Evolutionary conservation across 2,329 filamentous ascomycete species (phyloP), one percentile per base, ranked within the genome.

Genomic region (Calonectria pseudoreteaudii): DNA sequence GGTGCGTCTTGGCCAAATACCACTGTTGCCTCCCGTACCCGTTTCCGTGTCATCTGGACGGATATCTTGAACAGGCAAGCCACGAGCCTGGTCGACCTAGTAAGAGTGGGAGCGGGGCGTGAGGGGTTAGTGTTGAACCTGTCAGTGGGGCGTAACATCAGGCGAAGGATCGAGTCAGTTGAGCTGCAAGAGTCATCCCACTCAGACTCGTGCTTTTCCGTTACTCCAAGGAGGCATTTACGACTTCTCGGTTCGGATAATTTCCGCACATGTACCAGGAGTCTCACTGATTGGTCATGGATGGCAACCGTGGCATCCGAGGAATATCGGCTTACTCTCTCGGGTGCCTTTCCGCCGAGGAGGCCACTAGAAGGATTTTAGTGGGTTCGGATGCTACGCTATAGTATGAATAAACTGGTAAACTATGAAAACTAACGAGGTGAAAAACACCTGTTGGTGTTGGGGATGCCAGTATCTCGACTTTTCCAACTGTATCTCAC

Each of bases 1-100:
- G n/a, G 47, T 36, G 28, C 26, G 26, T 47, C 36, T 38, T 31
- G 60, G 13, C 23, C 56, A 62, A 62, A 62, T 20, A 1, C 34
- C 23, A 28, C 36, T 16, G 56, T 62, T 28, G 41, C 56, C 1
- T 41, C 14, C 56, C 56, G 23, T 23, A 23, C 23, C 9, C 8
- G 34, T 62, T 41, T 62, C 56, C 56, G 56, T 41, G 56, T 41
- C 56, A 62, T 41, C 56, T 62, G 36, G 18, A 62, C 56, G 56
- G 56, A 62, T 41, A 62, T 26, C 56, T 10, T 20, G 20, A 60
- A 28, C 36, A 26, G 31, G 56, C 23, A 41, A 30, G 56, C 26
- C 16, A 10, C 34, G n/a, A 60, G 20, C 23, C n/a, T 34, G 30
- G n/a, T 38, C n/a, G 20, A 38, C n/a, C 14, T 18, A 38, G n/a